These are phyloP conservation scores for Strigomonas galati DNA, from an alignment of 208 protist genomes.

Conservation along the genomic window DNA sequence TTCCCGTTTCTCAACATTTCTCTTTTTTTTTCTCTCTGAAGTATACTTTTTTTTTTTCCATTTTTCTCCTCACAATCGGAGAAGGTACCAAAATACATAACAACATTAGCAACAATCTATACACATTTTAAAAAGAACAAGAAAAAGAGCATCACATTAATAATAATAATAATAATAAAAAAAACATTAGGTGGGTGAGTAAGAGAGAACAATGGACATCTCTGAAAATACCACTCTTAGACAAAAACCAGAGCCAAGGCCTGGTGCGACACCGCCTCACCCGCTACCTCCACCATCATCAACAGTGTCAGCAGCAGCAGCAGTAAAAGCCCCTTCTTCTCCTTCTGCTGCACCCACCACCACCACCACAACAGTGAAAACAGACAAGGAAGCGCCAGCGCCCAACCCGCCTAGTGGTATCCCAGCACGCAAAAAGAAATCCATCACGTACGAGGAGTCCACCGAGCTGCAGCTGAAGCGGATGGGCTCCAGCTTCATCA, in stretches of 20 bases:
- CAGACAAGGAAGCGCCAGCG: no score
- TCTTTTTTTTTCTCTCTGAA: slow-evolving; percentile 8
- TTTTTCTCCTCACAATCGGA: slow-evolving; percentile 3
- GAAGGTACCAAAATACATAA: slow-evolving; percentile 2
- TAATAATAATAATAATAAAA: slow-evolving; percentile 15
- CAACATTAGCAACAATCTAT: not conserved
- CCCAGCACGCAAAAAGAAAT: no score
- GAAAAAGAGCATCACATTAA: not conserved
- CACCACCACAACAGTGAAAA: not conserved
- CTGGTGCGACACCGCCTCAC: no score
- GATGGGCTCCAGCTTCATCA: no score
- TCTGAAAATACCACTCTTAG: no score
- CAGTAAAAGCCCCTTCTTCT: not conserved
- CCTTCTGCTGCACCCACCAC: not conserved
- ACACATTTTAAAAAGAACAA: not conserved
- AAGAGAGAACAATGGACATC: no score
- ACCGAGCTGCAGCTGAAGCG: no score
- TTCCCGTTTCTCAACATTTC: no score
- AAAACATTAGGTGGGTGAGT: slow-evolving; percentile 4
- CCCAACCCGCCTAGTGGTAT: no score
- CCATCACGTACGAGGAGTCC: no score
- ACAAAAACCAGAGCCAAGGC: no score
- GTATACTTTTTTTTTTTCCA: slow-evolving; percentile 4
- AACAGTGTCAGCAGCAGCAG: not conserved
- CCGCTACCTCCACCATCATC: no score